phyloP scores from a whole-genome alignment of 495 filamentous ascomycete species.

The Penicillium pulvis region DNA sequence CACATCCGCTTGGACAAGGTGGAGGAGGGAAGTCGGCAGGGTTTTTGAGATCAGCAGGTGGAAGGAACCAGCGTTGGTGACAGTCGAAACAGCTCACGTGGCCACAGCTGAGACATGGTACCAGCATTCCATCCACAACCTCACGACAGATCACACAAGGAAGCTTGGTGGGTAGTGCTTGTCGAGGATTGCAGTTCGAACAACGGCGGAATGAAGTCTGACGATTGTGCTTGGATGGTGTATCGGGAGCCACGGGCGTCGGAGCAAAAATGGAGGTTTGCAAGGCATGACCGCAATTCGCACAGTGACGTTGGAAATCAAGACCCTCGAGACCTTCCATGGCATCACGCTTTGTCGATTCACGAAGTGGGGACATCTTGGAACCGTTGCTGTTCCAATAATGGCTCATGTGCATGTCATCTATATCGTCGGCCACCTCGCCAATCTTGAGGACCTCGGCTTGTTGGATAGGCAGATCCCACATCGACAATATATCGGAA shows the following conservation, averaged over 20 bases:
- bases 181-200: constrained; percentile 41
- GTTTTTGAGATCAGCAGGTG: constrained; percentile 7
- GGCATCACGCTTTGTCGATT: constrained; percentile 5
- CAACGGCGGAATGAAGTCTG: constrained; percentile 26
- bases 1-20: constrained; percentile 51
- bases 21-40: constrained; percentile 9
- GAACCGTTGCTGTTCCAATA: constrained; percentile 29
- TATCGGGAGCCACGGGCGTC: constrained; percentile 19
- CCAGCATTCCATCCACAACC: constrained; percentile 49
- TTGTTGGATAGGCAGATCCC: constrained; percentile 73
- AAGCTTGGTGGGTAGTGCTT: constrained; percentile 40
- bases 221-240: constrained; percentile 24
- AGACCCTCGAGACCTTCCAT: constrained; percentile 29
- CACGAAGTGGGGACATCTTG: constrained; percentile 26
- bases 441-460: constrained; percentile 83
- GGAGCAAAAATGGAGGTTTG: constrained; percentile 44
- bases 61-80: constrained; percentile 44
- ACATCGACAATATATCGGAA: constrained; percentile 77
- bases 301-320: constrained; percentile 49
- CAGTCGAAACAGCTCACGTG: constrained; percentile 55
- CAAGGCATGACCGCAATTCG: constrained; percentile 43
- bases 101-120: constrained; percentile 54
- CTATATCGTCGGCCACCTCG: constrained; percentile 17
- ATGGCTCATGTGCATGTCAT: constrained; percentile 20
- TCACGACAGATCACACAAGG: constrained; percentile 52